Conservation (phyloP, 2,329 filamentous ascomycete genomes). For the Thermoascus crustaceus region DNA sequence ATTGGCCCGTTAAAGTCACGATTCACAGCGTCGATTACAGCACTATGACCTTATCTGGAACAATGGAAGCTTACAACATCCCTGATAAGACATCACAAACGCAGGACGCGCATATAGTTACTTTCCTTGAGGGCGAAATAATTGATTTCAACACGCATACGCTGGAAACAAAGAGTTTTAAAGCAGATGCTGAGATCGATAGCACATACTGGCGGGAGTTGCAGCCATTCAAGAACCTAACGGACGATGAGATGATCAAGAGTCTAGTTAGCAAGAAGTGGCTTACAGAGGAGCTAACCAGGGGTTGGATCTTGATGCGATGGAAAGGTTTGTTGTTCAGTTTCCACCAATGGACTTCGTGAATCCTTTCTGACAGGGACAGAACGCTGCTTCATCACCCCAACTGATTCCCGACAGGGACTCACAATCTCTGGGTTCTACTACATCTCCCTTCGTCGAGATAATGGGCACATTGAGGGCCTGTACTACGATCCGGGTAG, state of each 20-base stretch:
- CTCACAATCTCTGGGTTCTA: slow-evolving; percentile 46
- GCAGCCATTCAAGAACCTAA: slow-evolving; percentile 39
- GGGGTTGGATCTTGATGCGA: slow-evolving; percentile 43
- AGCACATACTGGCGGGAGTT: slow-evolving; percentile 42
- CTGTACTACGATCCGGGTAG: slow-evolving; percentile 44
- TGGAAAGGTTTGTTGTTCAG: slow-evolving; percentile 38
- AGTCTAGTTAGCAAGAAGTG: slow-evolving; percentile 38
- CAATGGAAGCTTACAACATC: slow-evolving; percentile 64
- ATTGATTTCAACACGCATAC: slow-evolving; percentile 52
- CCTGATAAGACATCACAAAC: slow-evolving; percentile 42
- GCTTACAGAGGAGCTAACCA: slow-evolving; percentile 33
- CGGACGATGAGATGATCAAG: slow-evolving; percentile 36
- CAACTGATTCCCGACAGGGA: slow-evolving; percentile 37
- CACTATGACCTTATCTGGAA: slow-evolving; percentile 56
- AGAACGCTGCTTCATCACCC: slow-evolving; percentile 44
- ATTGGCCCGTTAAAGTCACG: slow-evolving; percentile 60
- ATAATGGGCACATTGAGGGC: slow-evolving; percentile 39
- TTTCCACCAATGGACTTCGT: not conserved
- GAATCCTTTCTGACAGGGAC: slow-evolving; percentile 1
- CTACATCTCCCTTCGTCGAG: slow-evolving; percentile 40
- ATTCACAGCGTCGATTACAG: slow-evolving; percentile 55
- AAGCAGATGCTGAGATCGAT: slow-evolving; percentile 39
- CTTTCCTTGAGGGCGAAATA: slow-evolving; percentile 61
- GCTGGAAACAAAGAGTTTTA: slow-evolving; percentile 41
- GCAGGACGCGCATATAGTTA: slow-evolving; percentile 48